Evolutionary conservation across 129 eudicot genomes (phyloP), one percentile per base, ranked within the genome.

Genomic region (Sambucus nigra): DNA sequence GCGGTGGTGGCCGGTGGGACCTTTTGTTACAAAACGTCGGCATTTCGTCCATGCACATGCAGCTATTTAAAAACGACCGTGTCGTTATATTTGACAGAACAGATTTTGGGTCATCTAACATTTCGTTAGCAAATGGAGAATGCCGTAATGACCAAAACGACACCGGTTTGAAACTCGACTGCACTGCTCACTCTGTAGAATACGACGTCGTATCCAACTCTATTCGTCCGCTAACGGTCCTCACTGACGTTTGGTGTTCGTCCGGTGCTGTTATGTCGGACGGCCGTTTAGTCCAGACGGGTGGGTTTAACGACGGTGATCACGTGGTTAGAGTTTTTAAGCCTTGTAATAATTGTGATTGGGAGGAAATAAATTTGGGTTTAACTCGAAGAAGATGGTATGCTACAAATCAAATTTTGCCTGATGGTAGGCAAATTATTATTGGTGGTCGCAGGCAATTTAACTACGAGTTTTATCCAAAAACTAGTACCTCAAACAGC

Each of bases 21-120:
- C 76, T 80, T 40, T 68, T 88, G 35, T 71, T 52, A 1, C 24
- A 63, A 42, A 69, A 48, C 71, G 65, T 70, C 5, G 96, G 96
- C 60, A 65, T 77, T 31, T 64, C 94, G 14, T 86, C 96, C 79
- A 88, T 88, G 96, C 96, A 83, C 87, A 88, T 88, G 91, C 96
- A 88, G 47, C 94, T 83, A 45, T 77, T 88, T 29, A 58, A 71
- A 59, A 69, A 49, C 32, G 94, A 84, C 61, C 81, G 80, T 24
- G 92, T 88, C 46, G 55, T 88, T 50, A 75, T 88, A 4, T 84
- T 49, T 53, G 97, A 88, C 57, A 75, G 94, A n/a, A 84, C 97
- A 0, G 94, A 88, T 49, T 69, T 69, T 16, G 97, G 94, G n/a
- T 26, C 19, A 10, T 88, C 94, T 57, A 88, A 84, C 68, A 71